Evolutionary conservation across 2,329 filamentous ascomycete genomes (phyloP).

Genomic region (Diaporthe batatas): DNA sequence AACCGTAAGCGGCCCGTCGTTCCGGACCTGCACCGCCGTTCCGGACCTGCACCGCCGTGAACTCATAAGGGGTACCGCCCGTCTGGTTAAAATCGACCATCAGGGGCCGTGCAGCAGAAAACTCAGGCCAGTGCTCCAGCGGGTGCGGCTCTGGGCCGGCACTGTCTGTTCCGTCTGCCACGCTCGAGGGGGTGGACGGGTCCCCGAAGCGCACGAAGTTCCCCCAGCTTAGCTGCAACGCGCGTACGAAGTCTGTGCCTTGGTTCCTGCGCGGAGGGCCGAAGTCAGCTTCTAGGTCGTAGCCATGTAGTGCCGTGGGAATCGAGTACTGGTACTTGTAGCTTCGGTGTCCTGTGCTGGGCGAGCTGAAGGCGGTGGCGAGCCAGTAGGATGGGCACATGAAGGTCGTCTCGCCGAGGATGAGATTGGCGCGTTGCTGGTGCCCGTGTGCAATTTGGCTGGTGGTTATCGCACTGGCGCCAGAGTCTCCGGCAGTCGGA

Average conservation of each 20-base stretch:
- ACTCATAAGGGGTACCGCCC: background rate
- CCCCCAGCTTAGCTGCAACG: background rate
- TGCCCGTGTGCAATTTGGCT: slow-evolving; percentile 58
- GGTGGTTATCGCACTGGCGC: slow-evolving; percentile 45
- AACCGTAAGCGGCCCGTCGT: slow-evolving; percentile 43
- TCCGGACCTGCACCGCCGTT: slow-evolving; percentile 15
- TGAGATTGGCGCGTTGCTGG: slow-evolving; percentile 63
- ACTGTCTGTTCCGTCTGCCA: background rate
- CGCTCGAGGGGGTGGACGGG: slow-evolving; percentile 1
- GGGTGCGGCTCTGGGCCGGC: background rate
- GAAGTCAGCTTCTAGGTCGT: slow-evolving; percentile 51
- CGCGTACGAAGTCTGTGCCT: slow-evolving; percentile 14
- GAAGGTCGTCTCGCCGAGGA: slow-evolving; percentile 64
- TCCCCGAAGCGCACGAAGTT: slow-evolving; percentile 10
- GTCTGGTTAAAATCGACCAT: slow-evolving; percentile 9
- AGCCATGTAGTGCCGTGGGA: slow-evolving; percentile 52
- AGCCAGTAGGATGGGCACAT: slow-evolving; percentile 68
- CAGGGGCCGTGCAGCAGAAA: background rate
- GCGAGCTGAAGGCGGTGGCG: slow-evolving; percentile 56
- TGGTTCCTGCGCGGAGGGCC: slow-evolving; percentile 28
- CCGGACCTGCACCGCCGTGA: slow-evolving; percentile 12
- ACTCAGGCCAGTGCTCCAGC: slow-evolving; percentile 2
- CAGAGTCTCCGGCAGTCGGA: slow-evolving; percentile 51
- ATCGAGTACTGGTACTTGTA: slow-evolving; percentile 62
- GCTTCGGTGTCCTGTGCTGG: slow-evolving; percentile 43